Conservation (phyloP, 352 stramenopile species). For the Globisporangium iwayamae region DNA sequence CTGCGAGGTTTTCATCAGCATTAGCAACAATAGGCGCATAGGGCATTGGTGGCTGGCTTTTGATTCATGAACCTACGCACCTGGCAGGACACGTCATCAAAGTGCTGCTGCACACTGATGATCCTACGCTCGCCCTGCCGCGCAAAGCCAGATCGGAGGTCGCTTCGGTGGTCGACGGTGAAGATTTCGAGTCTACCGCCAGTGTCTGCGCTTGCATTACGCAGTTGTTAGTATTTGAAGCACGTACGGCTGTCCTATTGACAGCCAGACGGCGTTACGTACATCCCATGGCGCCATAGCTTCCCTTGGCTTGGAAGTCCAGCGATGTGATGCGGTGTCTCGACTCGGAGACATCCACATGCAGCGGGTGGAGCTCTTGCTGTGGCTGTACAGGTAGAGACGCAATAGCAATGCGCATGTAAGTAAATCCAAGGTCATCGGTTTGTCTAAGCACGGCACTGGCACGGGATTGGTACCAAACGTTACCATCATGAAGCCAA, state of each 20-base stretch:
- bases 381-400: neutral
- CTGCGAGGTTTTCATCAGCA: too few relatives aligned
- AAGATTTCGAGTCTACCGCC: constrained; percentile 12
- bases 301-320: constrained; percentile 24
- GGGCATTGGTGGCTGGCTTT: neutral
- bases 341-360: neutral
- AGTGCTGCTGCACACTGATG: neutral
- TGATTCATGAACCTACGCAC: neutral
- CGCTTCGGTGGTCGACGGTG: neutral
- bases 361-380: constrained; percentile 2
- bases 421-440: too few relatives aligned
- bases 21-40: too few relatives aligned
- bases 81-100: neutral
- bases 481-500: constrained; percentile 17
- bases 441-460: too few relatives aligned
- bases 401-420: neutral
- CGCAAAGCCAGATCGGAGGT: constrained; percentile 7
- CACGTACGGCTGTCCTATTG: too few relatives aligned
- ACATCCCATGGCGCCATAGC: constrained; percentile 40
- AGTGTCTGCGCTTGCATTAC: too few relatives aligned
- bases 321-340: constrained; percentile 27
- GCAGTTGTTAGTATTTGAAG: too few relatives aligned
- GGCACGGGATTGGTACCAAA: too few relatives aligned
- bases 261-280: neutral
- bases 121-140: constrained; percentile 2